These are phyloP conservation scores for Penicillium sp. DNA, from an alignment of 2,329 filamentous ascomycete genomes.

Conservation along the genomic window DNA sequence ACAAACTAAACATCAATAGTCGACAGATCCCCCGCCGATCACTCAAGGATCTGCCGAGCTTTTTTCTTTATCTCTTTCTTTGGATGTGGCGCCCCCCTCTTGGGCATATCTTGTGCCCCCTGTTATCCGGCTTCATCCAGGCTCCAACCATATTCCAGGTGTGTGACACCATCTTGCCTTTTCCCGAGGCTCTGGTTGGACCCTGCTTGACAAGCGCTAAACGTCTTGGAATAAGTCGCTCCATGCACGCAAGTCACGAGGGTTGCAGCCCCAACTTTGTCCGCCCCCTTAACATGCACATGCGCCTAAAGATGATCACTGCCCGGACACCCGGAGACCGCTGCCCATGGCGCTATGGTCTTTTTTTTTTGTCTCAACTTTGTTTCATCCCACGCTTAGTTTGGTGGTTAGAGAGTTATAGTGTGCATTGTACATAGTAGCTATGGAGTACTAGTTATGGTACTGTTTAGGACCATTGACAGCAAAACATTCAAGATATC, in stretches of 20 bases:
- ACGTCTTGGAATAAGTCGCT: slow-evolving; percentile 21
- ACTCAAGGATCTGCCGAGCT: slow-evolving; percentile 32
- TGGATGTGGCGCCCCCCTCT: slow-evolving; percentile 8
- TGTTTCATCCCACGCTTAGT: not conserved
- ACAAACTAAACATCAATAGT: slow-evolving; percentile 41
- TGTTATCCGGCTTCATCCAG: not conserved
- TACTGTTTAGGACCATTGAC: slow-evolving; percentile 1
- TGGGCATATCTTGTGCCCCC: not conserved
- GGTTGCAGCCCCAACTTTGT: slow-evolving; percentile 4
- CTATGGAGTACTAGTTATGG: not conserved
- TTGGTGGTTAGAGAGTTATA: not conserved
- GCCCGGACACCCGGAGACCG: not conserved
- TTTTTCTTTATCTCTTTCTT: slow-evolving; percentile 19
- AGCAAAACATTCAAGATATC: slow-evolving; percentile 15
- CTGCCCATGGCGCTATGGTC: not conserved
- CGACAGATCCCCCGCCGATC: slow-evolving; percentile 41
- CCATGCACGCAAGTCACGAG: slow-evolving; percentile 27
- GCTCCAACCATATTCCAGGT: slow-evolving; percentile 11
- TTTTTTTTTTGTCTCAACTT: not conserved
- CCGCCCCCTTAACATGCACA: slow-evolving; percentile 5
- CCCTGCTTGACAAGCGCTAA: slow-evolving; percentile 23
- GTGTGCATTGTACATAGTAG: not conserved
- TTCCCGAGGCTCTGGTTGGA: slow-evolving; percentile 17
- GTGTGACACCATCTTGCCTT: slow-evolving; percentile 9
- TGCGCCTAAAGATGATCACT: not conserved